These are phyloP conservation scores for Nannochloropsis gaditana DNA, from an alignment of 108 stramenopile genomes.

Conservation along the genomic window DNA sequence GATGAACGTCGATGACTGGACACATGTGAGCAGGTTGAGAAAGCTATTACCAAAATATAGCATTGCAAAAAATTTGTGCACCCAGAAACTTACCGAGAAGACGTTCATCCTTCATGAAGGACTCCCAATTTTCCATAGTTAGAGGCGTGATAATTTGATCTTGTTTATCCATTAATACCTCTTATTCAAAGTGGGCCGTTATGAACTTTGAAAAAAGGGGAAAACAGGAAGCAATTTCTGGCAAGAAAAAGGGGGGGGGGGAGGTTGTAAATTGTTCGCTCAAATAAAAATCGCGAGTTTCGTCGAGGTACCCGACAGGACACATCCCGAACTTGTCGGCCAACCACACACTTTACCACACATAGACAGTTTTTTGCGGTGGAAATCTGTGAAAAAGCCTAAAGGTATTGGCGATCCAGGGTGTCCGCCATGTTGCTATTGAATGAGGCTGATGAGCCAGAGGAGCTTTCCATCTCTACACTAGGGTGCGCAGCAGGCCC, in stretches of 20 bases:
- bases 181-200: neutral
- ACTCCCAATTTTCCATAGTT: neutral
- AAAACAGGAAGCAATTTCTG: neutral
- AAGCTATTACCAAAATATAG: neutral
- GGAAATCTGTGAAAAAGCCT: too few species aligned
- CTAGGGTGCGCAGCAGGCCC: neutral
- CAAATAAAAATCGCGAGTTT: too few species aligned
- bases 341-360: too few species aligned
- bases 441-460: neutral
- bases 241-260: neutral
- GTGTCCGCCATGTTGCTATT: too few species aligned
- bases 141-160: neutral
- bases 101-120: neutral
- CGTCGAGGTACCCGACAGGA: too few species aligned
- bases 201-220: neutral
- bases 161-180: neutral
- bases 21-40: neutral
- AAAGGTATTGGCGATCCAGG: too few species aligned
- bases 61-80: neutral
- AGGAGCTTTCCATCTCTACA: neutral
- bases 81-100: neutral
- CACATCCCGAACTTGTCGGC: too few species aligned
- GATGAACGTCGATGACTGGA: neutral
- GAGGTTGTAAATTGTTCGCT: too few species aligned
- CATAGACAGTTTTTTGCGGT: too few species aligned